phyloP scores from a whole-genome alignment of 495 filamentous ascomycete species.

The Penicillium turbatum region DNA sequence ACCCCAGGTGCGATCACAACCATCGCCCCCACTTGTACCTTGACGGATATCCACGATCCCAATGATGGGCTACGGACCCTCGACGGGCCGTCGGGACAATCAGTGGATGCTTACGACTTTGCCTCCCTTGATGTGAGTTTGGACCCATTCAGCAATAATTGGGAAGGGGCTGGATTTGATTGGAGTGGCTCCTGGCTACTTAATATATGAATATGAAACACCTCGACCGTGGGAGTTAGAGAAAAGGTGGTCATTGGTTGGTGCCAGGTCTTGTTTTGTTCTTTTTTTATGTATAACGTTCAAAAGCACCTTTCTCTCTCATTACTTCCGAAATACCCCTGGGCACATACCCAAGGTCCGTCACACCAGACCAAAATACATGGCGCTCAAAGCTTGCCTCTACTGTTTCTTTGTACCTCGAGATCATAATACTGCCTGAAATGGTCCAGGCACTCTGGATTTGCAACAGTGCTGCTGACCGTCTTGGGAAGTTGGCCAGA shows the following conservation, averaged over 20 bases:
- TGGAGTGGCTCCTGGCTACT: constrained; percentile 31
- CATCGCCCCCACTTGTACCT: constrained; percentile 13
- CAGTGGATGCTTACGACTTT: constrained; percentile 11
- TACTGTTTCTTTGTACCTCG: constrained; percentile 2
- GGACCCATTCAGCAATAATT: constrained; percentile 22
- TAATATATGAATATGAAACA: constrained; percentile 8
- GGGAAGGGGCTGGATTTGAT: constrained; percentile 30
- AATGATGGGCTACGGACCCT: constrained; percentile 9
- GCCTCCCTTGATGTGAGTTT: constrained; percentile 16
- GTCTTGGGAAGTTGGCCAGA: constrained; percentile 14
- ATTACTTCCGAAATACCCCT: not conserved
- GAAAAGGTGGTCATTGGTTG: not conserved
- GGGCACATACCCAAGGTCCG: not conserved
- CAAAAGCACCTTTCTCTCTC: not conserved
- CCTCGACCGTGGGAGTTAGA: not conserved
- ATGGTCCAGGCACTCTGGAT: constrained; percentile 14
- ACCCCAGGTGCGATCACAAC: not conserved
- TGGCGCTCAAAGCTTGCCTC: constrained; percentile 11
- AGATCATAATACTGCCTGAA: constrained; percentile 16
- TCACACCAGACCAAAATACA: not conserved
- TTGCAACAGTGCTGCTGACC: constrained; percentile 23
- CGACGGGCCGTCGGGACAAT: constrained; percentile 11
- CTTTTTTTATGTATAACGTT: not conserved
- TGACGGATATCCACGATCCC: constrained; percentile 21
- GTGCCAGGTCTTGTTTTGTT: not conserved